Percentiles rank a stretch among this genome's conserved stretches.
Conservation (phyloP, 1,139 yeast species). For the Suhomyces bolitotheri region DNA sequence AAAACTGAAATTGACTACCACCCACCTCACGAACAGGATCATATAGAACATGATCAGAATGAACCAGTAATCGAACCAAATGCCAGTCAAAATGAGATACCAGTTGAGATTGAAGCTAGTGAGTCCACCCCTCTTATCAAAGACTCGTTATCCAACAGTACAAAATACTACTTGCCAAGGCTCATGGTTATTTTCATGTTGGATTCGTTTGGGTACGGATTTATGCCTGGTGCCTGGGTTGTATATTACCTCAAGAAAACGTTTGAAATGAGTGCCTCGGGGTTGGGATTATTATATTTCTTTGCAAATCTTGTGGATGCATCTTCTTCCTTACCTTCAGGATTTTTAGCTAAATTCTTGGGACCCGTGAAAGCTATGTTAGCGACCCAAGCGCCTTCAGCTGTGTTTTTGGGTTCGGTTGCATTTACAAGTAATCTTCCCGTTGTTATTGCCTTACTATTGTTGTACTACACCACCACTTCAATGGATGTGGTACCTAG, state of each 20-base stretch:
- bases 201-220: conserved; percentile 86
- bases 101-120: conserved; percentile 10
- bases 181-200: conserved; percentile 58
- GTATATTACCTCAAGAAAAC: conserved; percentile 66
- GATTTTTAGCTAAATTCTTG: conserved; percentile 60
- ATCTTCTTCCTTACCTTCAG: conserved; percentile 67
- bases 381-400: conserved; percentile 79
- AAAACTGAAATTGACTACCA: conserved; percentile 48
- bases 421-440: conserved; percentile 26
- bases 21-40: not conserved
- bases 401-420: conserved; percentile 50
- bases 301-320: conserved; percentile 60
- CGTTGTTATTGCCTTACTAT: conserved; percentile 51
- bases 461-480: conserved; percentile 55
- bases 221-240: conserved; percentile 86
- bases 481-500: conserved; percentile 93
- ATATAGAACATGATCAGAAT: not conserved
- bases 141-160: conserved; percentile 30
- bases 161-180: conserved; percentile 38
- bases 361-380: conserved; percentile 83
- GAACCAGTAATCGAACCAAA: not conserved
- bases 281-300: conserved; percentile 58
- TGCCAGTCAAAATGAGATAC: not conserved
- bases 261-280: conserved; percentile 42
- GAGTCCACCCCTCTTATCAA: conserved; percentile 6